phyloP scores from a whole-genome alignment of 805 yeast genomes.

The Saturnispora sekii region DNA sequence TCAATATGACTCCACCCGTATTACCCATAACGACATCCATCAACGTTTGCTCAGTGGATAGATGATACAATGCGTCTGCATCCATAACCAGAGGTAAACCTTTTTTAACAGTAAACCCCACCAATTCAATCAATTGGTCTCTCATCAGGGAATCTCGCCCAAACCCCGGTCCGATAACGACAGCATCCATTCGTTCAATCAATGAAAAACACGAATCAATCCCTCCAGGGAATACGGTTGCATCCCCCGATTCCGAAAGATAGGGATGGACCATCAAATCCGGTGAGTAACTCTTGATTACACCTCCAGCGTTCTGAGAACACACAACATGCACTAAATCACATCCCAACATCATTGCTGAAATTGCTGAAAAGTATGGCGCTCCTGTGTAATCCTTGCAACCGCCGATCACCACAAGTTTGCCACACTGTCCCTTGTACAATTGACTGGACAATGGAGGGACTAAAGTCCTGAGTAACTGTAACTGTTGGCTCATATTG shows the following conservation, averaged over 20 bases:
- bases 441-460: constrained; percentile 68
- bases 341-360: constrained; percentile 76
- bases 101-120: constrained; percentile 47
- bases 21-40: constrained; percentile 29
- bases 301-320: constrained; percentile 64
- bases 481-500: too few species aligned
- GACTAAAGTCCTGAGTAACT: constrained; percentile 22
- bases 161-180: constrained; percentile 89
- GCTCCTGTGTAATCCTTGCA: constrained; percentile 97
- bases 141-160: constrained; percentile 74
- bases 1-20: constrained; percentile 54
- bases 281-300: constrained; percentile 83
- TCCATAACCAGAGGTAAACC: constrained; percentile 73
- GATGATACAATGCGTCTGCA: constrained; percentile 76
- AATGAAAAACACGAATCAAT: constrained; percentile 45
- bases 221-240: constrained; percentile 28
- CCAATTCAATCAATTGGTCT: constrained; percentile 37
- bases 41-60: constrained; percentile 48
- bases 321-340: constrained; percentile 90
- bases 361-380: constrained; percentile 82
- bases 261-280: constrained; percentile 96
- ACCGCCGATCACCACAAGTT: constrained; percentile 84
- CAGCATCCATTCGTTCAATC: constrained; percentile 62
- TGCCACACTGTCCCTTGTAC: constrained; percentile 89
- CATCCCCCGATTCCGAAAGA: constrained; percentile 34